Evolutionary conservation across 257 asterid species (phyloP).

Genomic region (Lycium ferocissimum): DNA sequence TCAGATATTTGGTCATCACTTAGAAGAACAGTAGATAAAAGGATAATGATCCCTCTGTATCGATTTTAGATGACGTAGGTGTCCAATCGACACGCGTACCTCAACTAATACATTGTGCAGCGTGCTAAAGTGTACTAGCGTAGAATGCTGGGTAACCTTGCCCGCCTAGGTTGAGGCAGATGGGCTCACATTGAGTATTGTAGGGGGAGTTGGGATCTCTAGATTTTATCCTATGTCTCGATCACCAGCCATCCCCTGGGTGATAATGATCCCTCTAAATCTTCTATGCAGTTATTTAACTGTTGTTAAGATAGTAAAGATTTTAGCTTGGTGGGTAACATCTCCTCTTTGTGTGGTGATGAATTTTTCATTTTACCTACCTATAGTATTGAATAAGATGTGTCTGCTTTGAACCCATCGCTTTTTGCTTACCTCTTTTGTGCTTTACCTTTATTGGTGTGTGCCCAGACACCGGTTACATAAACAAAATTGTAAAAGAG

Average conservation of each 20-base stretch:
- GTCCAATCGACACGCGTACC: too few species aligned
- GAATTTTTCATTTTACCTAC: too few species aligned
- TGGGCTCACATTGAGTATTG: not conserved
- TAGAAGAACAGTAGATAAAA: not conserved
- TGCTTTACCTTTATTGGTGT: too few species aligned
- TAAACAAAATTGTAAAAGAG: not conserved
- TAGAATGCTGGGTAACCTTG: not conserved
- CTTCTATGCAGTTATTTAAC: not conserved
- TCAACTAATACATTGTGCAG: not conserved
- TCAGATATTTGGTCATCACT: not conserved
- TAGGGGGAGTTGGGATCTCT: not conserved
- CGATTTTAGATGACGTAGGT: too few species aligned
- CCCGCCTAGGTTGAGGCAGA: not conserved
- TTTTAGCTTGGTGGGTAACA: not conserved
- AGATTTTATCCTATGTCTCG: not conserved
- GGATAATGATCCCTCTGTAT: too few species aligned
- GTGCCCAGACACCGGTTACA: not conserved
- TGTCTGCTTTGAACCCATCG: too few species aligned
- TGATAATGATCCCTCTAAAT: not conserved
- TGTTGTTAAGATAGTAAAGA: not conserved
- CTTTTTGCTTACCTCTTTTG: too few species aligned
- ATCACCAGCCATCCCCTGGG: conserved; percentile 1
- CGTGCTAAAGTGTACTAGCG: not conserved
- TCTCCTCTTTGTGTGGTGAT: not conserved
- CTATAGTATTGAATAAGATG: too few species aligned